Evolutionary conservation across 768 basidiomycete species (phyloP).

Genomic region (Zangia roseola): DNA sequence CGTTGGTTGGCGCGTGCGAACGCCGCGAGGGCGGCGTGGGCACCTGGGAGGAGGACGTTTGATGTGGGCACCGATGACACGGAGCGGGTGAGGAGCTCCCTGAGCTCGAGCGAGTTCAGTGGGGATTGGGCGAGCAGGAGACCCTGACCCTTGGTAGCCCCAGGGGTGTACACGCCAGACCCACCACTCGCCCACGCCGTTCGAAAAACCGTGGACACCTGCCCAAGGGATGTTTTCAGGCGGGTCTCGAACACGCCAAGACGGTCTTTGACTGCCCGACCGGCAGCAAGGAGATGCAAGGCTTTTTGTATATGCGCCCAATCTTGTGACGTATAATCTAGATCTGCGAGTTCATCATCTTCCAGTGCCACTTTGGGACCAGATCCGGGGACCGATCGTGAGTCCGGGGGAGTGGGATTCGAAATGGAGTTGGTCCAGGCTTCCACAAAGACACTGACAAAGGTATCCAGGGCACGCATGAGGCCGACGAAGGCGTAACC

Average conservation of each 20-base stretch:
- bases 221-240: conserved; percentile 55
- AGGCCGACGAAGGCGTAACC: conserved; percentile 82
- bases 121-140: conserved; percentile 80
- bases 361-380: conserved; percentile 27
- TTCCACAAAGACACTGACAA: conserved; percentile 70
- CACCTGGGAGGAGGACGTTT: conserved; percentile 49
- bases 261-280: conserved; percentile 68
- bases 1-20: conserved; percentile 76
- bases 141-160: conserved; percentile 63
- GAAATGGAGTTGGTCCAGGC: conserved; percentile 55
- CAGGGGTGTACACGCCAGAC: conserved; percentile 51
- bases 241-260: conserved; percentile 68
- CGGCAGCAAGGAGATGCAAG: conserved; percentile 81
- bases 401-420: conserved; percentile 31
- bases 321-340: conserved; percentile 88
- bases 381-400: conserved; percentile 32
- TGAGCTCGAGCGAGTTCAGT: conserved; percentile 78
- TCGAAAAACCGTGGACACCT: conserved; percentile 60
- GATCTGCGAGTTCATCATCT: conserved; percentile 66
- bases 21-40: conserved; percentile 52
- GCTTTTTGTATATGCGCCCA: conserved; percentile 85
- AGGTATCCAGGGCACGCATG: conserved; percentile 69
- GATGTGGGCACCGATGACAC: conserved; percentile 20
- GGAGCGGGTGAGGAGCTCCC: conserved; percentile 32
- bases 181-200: conserved; percentile 51